Percentiles rank a stretch among this genome's conserved stretches.
Conservation (phyloP, 2,329 filamentous ascomycete species). For the Cladorrhinum sp. region DNA sequence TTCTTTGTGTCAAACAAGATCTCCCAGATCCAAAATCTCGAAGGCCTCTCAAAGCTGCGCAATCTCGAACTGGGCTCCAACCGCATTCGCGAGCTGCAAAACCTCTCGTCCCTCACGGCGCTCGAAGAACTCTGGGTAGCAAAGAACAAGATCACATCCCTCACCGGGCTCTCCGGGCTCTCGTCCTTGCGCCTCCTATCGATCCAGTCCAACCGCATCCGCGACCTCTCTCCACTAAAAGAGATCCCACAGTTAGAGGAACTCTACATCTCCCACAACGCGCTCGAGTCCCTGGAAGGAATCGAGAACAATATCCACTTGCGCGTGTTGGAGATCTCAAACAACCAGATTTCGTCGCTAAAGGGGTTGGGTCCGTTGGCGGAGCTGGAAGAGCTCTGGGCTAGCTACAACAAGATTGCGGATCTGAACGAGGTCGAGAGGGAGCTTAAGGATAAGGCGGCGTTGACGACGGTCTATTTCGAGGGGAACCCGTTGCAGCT, state of each 20-base stretch:
- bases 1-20: constrained; percentile 97
- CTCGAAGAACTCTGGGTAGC: constrained; percentile 92
- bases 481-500: constrained; percentile 90
- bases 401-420: constrained; percentile 77
- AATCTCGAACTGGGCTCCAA: constrained; percentile 93
- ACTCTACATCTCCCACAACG: constrained; percentile 93
- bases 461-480: constrained; percentile 88
- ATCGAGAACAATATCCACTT: constrained; percentile 66
- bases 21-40: constrained; percentile 77
- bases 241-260: constrained; percentile 77
- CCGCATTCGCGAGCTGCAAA: constrained; percentile 82
- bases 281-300: constrained; percentile 72
- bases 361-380: constrained; percentile 65
- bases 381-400: constrained; percentile 88
- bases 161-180: constrained; percentile 72
- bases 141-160: constrained; percentile 91
- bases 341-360: constrained; percentile 77
- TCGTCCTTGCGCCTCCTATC: constrained; percentile 81
- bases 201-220: constrained; percentile 92
- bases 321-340: constrained; percentile 80
- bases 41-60: constrained; percentile 68
- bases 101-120: constrained; percentile 70
- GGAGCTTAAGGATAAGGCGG: constrained; percentile 71
- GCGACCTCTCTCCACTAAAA: constrained; percentile 71
- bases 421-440: constrained; percentile 82